These are phyloP conservation scores for Corylus heterophylla DNA, from an alignment of 306 rosid species.

Conservation along the genomic window DNA sequence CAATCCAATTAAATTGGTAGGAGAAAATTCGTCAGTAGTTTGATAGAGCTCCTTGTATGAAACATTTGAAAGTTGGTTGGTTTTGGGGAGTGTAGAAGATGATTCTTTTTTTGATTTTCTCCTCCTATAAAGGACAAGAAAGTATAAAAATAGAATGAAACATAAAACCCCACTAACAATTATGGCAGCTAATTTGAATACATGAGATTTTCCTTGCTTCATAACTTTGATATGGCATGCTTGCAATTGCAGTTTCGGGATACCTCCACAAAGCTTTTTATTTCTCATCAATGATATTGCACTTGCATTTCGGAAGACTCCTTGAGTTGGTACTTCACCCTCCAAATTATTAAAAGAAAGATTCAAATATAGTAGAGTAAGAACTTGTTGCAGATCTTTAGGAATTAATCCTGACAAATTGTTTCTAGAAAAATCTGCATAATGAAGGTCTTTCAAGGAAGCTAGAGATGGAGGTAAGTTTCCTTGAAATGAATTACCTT, in stretches of 20 bases:
- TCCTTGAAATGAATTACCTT: constrained; percentile 28
- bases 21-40: constrained; percentile 23
- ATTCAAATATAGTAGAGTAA: constrained; percentile 24
- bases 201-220: constrained; percentile 14
- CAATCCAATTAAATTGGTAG: constrained; percentile 10
- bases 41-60: constrained; percentile 25
- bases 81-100: no score
- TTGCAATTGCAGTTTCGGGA: neutral
- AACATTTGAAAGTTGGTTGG: no score
- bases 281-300: constrained; percentile 6
- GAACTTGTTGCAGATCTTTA: constrained; percentile 12
- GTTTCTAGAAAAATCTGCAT: constrained; percentile 37
- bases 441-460: constrained; percentile 28
- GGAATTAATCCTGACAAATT: constrained; percentile 40
- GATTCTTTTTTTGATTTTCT: no score
- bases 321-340: constrained; percentile 43
- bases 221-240: constrained; percentile 20
- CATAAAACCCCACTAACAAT: no score
- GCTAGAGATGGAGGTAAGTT: constrained; percentile 37
- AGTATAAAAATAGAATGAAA: no score
- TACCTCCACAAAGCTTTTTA: constrained; percentile 26
- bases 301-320: constrained; percentile 36
- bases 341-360: constrained; percentile 42
- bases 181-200: no score
- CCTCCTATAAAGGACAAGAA: no score